Evolutionary conservation across 2,329 filamentous ascomycete genomes (phyloP).

Genomic region (Talaromyces sp.): DNA sequence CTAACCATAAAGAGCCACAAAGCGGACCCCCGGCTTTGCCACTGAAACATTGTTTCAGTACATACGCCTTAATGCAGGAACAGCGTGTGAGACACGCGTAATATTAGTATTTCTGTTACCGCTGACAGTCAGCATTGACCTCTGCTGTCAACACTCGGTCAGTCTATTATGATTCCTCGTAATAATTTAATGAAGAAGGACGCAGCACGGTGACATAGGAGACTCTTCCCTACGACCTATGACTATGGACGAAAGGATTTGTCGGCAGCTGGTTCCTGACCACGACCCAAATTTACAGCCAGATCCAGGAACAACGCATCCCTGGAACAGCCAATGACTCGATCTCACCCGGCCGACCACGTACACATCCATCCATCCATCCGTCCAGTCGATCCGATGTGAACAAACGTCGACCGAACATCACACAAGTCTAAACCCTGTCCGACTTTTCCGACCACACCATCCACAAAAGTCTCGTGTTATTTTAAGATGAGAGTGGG

Average conservation of each 20-base stretch:
- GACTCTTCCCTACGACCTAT: too few species aligned
- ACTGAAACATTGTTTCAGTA: neutral
- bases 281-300: neutral
- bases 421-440: neutral
- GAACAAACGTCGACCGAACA: neutral
- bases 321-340: neutral
- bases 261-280: neutral
- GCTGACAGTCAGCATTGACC: neutral
- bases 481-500: neutral
- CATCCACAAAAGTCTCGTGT: neutral
- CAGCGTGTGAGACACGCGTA: neutral
- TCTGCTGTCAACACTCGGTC: too few species aligned
- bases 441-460: conserved; percentile 3
- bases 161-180: too few species aligned
- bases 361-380: neutral
- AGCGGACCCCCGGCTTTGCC: neutral
- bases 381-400: neutral
- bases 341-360: neutral
- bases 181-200: too few species aligned
- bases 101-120: neutral
- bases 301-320: neutral
- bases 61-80: neutral
- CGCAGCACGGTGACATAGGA: neutral
- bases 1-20: conserved; percentile 9
- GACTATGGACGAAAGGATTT: too few species aligned